Evolutionary conservation across 1,284 basidiomycete species (phyloP).

Genomic region (Meira miltonrushii): DNA sequence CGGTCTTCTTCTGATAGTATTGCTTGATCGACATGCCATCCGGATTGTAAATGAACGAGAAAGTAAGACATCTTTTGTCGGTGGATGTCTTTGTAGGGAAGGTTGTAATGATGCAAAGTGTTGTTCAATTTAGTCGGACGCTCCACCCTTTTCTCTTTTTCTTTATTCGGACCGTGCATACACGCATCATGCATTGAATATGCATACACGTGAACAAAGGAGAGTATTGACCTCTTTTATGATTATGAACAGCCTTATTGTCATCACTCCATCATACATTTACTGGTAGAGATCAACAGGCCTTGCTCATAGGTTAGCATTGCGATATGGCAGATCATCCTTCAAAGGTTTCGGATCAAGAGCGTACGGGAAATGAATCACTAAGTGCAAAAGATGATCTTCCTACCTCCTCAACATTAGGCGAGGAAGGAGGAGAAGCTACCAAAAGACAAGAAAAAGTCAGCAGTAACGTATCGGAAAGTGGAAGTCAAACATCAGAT

Average conservation of each 20-base stretch:
- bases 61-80: slow-evolving; percentile 58
- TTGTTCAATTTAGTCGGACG: background rate
- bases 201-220: too few relatives aligned
- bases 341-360: too few relatives aligned
- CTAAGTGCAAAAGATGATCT: too few relatives aligned
- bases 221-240: too few relatives aligned
- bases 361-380: too few relatives aligned
- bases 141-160: background rate
- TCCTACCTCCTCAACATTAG: slow-evolving; percentile 12
- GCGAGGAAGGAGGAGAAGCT: slow-evolving; percentile 13
- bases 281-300: too few relatives aligned
- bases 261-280: too few relatives aligned
- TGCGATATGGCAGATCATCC: too few relatives aligned
- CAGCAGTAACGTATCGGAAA: background rate
- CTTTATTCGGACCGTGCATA: background rate
- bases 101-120: background rate
- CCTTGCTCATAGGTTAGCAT: too few relatives aligned
- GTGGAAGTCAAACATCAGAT: background rate
- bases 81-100: background rate
- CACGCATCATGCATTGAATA: background rate
- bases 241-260: too few relatives aligned
- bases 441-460: background rate
- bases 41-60: slow-evolving; percentile 72
- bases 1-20: slow-evolving; percentile 97
- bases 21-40: slow-evolving; percentile 60